Conservation (phyloP, 2,329 filamentous ascomycete genomes). For the Ascochyta koolunga region DNA sequence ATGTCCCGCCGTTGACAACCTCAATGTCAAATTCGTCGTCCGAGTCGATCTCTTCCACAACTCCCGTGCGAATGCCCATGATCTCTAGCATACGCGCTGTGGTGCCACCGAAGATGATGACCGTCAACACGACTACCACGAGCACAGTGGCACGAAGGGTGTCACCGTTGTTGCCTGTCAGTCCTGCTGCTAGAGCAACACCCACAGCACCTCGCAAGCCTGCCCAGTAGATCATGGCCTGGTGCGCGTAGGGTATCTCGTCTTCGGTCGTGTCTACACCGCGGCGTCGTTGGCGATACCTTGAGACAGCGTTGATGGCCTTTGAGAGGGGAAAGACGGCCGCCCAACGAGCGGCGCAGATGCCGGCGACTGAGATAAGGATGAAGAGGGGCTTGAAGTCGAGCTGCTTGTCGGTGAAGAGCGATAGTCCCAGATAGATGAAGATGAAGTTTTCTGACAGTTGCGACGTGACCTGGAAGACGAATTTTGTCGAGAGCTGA, state of each 20-base stretch:
- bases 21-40: constrained; percentile 99
- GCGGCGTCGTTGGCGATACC: constrained; percentile 78
- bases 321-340: constrained; percentile 92
- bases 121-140: constrained; percentile 94
- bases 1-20: constrained; percentile 68
- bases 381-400: constrained; percentile 95
- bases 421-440: constrained; percentile 92
- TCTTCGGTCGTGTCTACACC: constrained; percentile 76
- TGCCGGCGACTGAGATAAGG: constrained; percentile 87
- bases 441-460: constrained; percentile 99
- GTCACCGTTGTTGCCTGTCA: constrained; percentile 80
- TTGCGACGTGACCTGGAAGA: constrained; percentile 94
- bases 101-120: constrained; percentile 98
- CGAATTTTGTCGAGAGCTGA: constrained; percentile 95
- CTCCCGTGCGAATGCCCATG: constrained; percentile 91
- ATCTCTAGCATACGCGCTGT: constrained; percentile 98
- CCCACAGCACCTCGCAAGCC: constrained; percentile 94
- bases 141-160: constrained; percentile 93
- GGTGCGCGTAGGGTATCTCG: constrained; percentile 92
- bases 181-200: constrained; percentile 87
- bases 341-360: constrained; percentile 89
- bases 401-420: constrained; percentile 88
- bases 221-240: constrained; percentile 99
- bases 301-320: constrained; percentile 90
- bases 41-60: constrained; percentile 95